A percentile compares a stretch with the other conserved stretches of the same genome.
phyloP scores from a whole-genome alignment of 2,329 filamentous ascomycete genomes.

The Hymenotorrendiella dingleyae region DNA sequence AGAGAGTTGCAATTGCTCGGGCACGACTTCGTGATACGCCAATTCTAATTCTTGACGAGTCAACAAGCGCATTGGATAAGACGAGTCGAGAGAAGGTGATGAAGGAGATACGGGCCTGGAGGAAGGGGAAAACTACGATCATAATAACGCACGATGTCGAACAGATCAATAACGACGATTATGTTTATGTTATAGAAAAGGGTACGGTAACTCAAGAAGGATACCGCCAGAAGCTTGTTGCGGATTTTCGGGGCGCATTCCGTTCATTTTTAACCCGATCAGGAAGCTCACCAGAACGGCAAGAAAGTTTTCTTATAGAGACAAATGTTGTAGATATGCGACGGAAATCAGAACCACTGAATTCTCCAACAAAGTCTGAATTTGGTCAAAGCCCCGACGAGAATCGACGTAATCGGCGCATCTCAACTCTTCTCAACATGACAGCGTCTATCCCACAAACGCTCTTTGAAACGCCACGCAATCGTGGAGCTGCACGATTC shows the following conservation, averaged over 20 bases:
- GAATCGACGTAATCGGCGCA: background rate
- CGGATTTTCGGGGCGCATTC: slow-evolving; percentile 41
- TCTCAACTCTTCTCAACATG: slow-evolving; percentile 16
- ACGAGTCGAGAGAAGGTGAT: slow-evolving; percentile 62
- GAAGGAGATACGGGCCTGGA: slow-evolving; percentile 70
- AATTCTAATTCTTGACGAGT: slow-evolving; percentile 81
- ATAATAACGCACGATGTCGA: slow-evolving; percentile 87
- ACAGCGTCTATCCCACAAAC: background rate
- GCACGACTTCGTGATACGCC: slow-evolving; percentile 71
- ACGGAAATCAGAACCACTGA: no score
- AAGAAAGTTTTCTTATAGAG: no score
- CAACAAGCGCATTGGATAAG: slow-evolving; percentile 81
- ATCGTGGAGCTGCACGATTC: slow-evolving; percentile 1
- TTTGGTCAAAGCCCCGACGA: no score
- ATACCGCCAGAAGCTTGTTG: slow-evolving; percentile 49
- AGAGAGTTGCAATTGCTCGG: slow-evolving; percentile 74
- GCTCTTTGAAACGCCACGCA: background rate
- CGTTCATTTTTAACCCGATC: slow-evolving; percentile 37
- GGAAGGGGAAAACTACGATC: slow-evolving; percentile 77
- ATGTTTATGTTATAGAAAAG: slow-evolving; percentile 71
- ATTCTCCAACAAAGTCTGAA: no score
- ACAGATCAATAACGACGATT: slow-evolving; percentile 68
- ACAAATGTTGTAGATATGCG: no score
- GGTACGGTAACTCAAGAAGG: slow-evolving; percentile 66
- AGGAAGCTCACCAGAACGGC: no score